These are phyloP conservation scores for Calonectria pauciramosa DNA, from an alignment of 2,329 filamentous ascomycete species.

Conservation along the genomic window DNA sequence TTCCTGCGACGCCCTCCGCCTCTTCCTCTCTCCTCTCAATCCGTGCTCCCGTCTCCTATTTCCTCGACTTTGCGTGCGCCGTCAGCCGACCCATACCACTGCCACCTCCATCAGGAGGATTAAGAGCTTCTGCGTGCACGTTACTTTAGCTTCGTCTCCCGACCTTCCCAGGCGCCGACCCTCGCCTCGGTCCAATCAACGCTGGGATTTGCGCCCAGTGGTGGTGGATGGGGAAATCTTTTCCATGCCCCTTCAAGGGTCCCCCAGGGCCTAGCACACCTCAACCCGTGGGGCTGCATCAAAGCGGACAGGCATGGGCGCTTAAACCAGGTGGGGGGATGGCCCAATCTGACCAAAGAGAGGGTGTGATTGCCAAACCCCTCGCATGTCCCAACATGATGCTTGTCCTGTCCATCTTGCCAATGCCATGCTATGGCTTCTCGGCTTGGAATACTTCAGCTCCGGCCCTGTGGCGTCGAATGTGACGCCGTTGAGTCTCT, in stretches of 20 bases:
- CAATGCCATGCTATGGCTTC: constrained; percentile 33
- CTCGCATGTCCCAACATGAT: constrained; percentile 59
- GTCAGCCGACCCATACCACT: background rate
- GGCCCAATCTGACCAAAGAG: constrained; percentile 22
- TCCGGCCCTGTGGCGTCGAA: constrained; percentile 33
- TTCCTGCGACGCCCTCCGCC: background rate
- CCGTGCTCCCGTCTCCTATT: background rate
- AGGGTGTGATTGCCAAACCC: constrained; percentile 30
- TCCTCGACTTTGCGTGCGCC: background rate
- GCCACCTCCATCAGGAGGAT: background rate
- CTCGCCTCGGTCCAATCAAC: constrained; percentile 36
- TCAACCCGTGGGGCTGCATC: constrained; percentile 61
- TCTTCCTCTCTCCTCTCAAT: background rate
- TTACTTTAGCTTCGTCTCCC: constrained; percentile 17
- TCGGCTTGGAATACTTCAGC: constrained; percentile 33
- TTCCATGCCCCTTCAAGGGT: constrained; percentile 24
- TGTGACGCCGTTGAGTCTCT: constrained; percentile 38
- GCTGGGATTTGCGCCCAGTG: constrained; percentile 26
- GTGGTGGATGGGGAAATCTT: constrained; percentile 41
- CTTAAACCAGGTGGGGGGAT: constrained; percentile 62
- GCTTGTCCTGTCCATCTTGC: constrained; percentile 32
- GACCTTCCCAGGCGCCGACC: constrained; percentile 36
- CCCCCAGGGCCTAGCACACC: constrained; percentile 19
- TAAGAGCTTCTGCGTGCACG: background rate
- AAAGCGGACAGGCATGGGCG: constrained; percentile 67